Base-by-base conservation (phyloP, 371 early-diverging fungal species). In the Rhizomucor miehei region DNA sequence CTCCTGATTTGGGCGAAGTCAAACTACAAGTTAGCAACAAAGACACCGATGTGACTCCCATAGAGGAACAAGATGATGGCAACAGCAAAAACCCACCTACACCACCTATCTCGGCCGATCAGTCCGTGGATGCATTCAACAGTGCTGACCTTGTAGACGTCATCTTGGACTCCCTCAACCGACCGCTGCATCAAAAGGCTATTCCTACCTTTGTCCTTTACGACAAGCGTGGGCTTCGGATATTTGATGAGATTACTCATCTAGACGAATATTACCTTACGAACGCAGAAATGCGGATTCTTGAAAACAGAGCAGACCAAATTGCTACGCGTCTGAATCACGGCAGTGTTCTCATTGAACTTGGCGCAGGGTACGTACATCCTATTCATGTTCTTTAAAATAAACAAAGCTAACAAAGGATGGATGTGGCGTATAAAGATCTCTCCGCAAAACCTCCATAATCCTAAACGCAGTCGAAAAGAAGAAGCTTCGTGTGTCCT, bases 211-310 rank as follows among this genome's bases (percentile, higher is more conserved):
- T 87, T 56, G 82, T 93, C 6, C 83, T 94, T 14, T 95, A 95
- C 57, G 89, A 93, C 57, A 89, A 88, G 44, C 62, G 66, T 0
- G 96, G 96, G 0, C 68, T 95, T 13, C 91, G 89, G 49, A 68
- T 91, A 24, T 95, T 90, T 75, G 94, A 94, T 71, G 75, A 87
- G 49, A 92, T 95, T 54, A 94, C 94, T 1, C 87, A 92, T 48
- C 60, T 88, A 46, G 79, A 85, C 24, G 92, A 92, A 53, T 95
- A 95, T 62, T 94, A 95, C 64, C 68, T 93, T 56, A 91, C 93
- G 10, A 71, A 81, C 43, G 87, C 89, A 29, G 96, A 95, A 66
- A 85, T 88, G 35, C 83, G 88, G 25, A 83, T 95, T 48, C 71
- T 95, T 48, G 52, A 73, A 34, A 64, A 67, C 10, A 68, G 80